phyloP scores from a whole-genome alignment of 768 basidiomycete species.

The Boletus sp. region DNA sequence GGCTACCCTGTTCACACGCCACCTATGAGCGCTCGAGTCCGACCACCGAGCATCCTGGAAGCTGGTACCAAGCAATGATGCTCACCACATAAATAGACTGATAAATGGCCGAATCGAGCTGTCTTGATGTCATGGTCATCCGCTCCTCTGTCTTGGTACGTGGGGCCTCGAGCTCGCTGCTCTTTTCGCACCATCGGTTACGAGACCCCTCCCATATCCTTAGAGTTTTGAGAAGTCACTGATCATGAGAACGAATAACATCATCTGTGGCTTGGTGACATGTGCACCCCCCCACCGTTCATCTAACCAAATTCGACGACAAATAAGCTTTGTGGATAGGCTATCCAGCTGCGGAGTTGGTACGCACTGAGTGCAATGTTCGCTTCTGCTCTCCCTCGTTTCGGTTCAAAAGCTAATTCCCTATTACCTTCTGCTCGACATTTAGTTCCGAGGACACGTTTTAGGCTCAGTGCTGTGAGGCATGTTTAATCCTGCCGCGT shows the following conservation, averaged over 20 bases:
- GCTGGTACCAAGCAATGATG: not conserved
- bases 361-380: not conserved
- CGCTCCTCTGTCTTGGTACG: not conserved
- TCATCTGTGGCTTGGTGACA: slow-evolving; percentile 1
- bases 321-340: not conserved
- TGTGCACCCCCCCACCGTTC: not conserved
- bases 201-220: slow-evolving; percentile 18
- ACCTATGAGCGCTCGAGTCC: not conserved
- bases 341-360: slow-evolving; percentile 1
- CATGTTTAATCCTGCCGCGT: not conserved
- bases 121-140: not conserved
- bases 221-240: slow-evolving; percentile 13
- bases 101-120: not conserved
- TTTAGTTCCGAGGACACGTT: not conserved
- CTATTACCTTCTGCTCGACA: not conserved
- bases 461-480: not conserved
- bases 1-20: not conserved
- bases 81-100: not conserved
- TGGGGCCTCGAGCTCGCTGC: not conserved
- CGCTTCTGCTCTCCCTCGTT: not conserved
- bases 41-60: not conserved
- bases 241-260: slow-evolving; percentile 20
- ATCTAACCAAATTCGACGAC: slow-evolving; percentile 22
- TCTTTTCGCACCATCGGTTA: slow-evolving; percentile 11
- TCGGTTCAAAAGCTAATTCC: not conserved